These are phyloP conservation scores for Apiospora sp. DNA, from an alignment of 2,329 filamentous ascomycete species.

Conservation along the genomic window DNA sequence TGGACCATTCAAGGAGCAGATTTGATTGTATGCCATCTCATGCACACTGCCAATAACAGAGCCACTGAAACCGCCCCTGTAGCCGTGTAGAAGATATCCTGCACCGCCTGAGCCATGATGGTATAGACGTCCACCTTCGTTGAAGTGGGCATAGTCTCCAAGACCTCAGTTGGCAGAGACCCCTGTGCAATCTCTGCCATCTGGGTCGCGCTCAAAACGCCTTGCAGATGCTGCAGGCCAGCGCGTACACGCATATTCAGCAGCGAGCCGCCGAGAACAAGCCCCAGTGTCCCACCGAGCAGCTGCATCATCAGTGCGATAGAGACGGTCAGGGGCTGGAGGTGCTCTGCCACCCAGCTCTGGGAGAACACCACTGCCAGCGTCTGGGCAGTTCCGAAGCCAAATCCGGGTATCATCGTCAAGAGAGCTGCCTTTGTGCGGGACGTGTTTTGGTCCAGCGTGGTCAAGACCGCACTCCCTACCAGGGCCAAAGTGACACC, in stretches of 20 bases:
- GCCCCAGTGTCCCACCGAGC: constrained; percentile 26
- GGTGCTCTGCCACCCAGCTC: constrained; percentile 25
- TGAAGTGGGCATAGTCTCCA: constrained; percentile 8
- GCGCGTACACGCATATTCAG: constrained; percentile 24
- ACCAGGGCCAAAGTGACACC: constrained; percentile 24
- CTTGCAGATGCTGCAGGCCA: constrained; percentile 22
- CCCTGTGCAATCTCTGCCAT: constrained; percentile 22
- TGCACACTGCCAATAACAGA: constrained; percentile 21
- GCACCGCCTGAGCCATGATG: constrained; percentile 24
- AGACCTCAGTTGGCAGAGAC: constrained; percentile 19
- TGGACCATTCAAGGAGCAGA: background rate
- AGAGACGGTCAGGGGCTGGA: constrained; percentile 26
- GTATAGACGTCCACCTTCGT: constrained; percentile 1
- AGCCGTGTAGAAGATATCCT: constrained; percentile 24
- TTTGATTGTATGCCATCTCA: constrained; percentile 27
- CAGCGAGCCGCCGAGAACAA: constrained; percentile 27
- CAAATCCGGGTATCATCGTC: constrained; percentile 26
- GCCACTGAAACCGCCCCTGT: constrained; percentile 26
- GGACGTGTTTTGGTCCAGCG: constrained; percentile 25
- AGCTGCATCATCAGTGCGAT: constrained; percentile 27
- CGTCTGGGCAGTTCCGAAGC: constrained; percentile 27
- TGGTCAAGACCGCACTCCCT: constrained; percentile 26
- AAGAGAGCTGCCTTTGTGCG: constrained; percentile 22
- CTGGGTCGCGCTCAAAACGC: constrained; percentile 19
- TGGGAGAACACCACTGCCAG: constrained; percentile 27